Conservation (phyloP, 2,329 filamentous ascomycete genomes). For the Alternaria conjuncta region DNA sequence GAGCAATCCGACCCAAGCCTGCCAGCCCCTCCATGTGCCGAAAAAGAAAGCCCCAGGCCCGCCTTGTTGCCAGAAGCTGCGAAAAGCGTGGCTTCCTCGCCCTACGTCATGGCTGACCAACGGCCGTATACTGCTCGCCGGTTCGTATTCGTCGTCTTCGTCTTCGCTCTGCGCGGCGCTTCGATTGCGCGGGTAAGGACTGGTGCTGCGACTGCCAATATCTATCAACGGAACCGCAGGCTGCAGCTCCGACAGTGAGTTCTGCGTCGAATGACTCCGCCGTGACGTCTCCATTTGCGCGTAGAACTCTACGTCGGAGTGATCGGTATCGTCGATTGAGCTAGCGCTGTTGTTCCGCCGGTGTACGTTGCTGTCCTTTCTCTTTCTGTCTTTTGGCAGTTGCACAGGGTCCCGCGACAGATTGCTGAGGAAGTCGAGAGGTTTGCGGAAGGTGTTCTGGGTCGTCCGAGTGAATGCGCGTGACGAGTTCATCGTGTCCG, state of each 20-base stretch:
- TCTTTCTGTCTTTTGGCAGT: constrained; percentile 24
- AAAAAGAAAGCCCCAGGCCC: constrained; percentile 58
- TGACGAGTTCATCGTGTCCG: constrained; percentile 42
- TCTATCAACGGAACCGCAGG: constrained; percentile 54
- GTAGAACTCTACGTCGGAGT: constrained; percentile 44
- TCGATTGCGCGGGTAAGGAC: constrained; percentile 52
- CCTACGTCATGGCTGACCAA: constrained; percentile 45
- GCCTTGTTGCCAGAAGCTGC: constrained; percentile 47
- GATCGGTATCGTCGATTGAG: constrained; percentile 49
- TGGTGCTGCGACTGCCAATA: constrained; percentile 51
- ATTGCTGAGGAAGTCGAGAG: constrained; percentile 46
- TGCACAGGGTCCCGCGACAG: constrained; percentile 29
- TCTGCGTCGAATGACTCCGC: constrained; percentile 36
- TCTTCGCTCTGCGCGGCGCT: constrained; percentile 55
- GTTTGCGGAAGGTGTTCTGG: constrained; percentile 41
- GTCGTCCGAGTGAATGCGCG: constrained; percentile 42
- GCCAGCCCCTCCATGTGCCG: constrained; percentile 56
- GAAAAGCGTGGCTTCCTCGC: constrained; percentile 22
- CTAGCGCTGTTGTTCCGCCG: constrained; percentile 44
- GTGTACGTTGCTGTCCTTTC: constrained; percentile 17
- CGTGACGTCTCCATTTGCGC: constrained; percentile 36
- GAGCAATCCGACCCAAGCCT: constrained; percentile 56
- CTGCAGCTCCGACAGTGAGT: constrained; percentile 47
- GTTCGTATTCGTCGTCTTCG: constrained; percentile 53
- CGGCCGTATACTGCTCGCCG: constrained; percentile 48